A percentile compares a stretch with the other conserved stretches of the same genome.
phyloP scores from a whole-genome alignment of 148 eudicot species.

The Rhododendron vialii region DNA sequence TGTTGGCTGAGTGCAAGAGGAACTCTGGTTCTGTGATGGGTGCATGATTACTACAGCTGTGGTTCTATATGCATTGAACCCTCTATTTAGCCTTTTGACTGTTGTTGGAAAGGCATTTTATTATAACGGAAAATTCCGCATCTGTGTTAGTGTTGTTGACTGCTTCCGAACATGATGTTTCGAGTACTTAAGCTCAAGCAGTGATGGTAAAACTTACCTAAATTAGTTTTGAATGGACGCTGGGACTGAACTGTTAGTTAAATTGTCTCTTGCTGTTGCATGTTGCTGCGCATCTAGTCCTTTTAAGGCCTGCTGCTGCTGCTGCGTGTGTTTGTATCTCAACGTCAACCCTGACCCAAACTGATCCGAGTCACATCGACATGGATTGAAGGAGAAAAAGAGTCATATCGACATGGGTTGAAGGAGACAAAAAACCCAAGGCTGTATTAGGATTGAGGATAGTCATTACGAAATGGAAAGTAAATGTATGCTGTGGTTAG shows the following conservation, averaged over 20 bases:
- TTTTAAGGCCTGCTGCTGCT: background rate
- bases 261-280: background rate
- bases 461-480: background rate
- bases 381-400: background rate
- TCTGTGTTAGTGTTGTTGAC: background rate
- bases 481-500: background rate
- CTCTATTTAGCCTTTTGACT: background rate
- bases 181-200: background rate
- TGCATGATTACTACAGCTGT: constrained; percentile 26
- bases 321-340: background rate
- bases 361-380: background rate
- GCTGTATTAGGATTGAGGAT: background rate
- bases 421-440: background rate
- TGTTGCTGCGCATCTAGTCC: background rate
- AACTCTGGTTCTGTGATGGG: constrained; percentile 49
- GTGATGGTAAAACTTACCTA: background rate
- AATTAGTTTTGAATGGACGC: background rate
- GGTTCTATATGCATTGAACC: background rate
- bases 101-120: background rate
- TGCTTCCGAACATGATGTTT: background rate
- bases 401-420: no score
- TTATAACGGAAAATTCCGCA: background rate
- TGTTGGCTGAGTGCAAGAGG: constrained; percentile 58
- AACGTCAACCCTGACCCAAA: background rate
- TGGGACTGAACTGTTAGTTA: background rate